These are phyloP conservation scores for Globisporangium cederbergense DNA, from an alignment of 352 stramenopile genomes.

Conservation along the genomic window DNA sequence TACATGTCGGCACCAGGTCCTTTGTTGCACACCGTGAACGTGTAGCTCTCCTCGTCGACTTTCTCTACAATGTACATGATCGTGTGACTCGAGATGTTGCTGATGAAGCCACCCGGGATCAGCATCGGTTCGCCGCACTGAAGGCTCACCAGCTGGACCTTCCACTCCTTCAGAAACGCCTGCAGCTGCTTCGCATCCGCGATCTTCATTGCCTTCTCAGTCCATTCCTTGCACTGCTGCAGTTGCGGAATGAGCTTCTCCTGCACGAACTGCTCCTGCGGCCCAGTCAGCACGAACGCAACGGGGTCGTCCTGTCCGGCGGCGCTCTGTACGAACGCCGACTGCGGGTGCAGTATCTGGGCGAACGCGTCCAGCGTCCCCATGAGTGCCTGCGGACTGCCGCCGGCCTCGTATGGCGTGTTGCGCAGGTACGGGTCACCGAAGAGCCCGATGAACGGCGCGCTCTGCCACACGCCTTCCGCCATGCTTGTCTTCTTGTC, in stretches of 20 bases:
- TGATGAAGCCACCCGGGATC: conserved; percentile 76
- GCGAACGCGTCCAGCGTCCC: conserved; percentile 37
- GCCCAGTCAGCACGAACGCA: conserved; percentile 41
- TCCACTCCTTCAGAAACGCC: conserved; percentile 67
- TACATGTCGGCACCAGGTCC: conserved; percentile 83
- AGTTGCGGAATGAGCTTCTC: conserved; percentile 56
- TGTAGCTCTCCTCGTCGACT: conserved; percentile 46
- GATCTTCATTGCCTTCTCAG: conserved; percentile 55
- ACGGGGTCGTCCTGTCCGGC: conserved; percentile 27
- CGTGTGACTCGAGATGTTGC: conserved; percentile 63
- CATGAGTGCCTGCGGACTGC: conserved; percentile 62
- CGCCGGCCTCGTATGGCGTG: conserved; percentile 75
- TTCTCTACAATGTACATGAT: conserved; percentile 87
- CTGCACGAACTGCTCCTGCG: conserved; percentile 51
- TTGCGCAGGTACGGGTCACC: conserved; percentile 75
- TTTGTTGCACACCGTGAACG: conserved; percentile 89
- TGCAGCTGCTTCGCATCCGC: conserved; percentile 64
- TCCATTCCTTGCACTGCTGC: conserved; percentile 42
- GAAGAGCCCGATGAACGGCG: conserved; percentile 70
- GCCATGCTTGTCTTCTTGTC: conserved; percentile 11
- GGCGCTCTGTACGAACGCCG: conserved; percentile 7
- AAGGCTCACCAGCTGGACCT: conserved; percentile 43
- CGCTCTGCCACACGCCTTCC: conserved; percentile 55
- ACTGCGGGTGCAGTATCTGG: conserved; percentile 34
- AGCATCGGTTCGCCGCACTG: conserved; percentile 45